Evolutionary conservation across 2,329 filamentous ascomycete species (phyloP).

Genomic region (Colletotrichum acutatum): DNA sequence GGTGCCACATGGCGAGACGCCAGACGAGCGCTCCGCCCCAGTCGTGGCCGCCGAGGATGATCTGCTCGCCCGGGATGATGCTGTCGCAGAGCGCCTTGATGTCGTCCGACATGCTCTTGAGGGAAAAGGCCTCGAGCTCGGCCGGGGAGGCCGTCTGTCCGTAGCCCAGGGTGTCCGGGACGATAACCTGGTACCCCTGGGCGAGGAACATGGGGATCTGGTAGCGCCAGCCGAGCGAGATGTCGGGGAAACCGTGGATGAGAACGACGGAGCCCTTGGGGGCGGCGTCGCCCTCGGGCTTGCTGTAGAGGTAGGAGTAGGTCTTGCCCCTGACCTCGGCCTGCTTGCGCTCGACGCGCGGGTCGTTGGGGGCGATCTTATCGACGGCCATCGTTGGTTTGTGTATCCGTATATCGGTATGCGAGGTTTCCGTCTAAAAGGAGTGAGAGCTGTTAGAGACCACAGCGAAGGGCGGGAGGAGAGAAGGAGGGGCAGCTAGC

Average conservation of each 20-base stretch:
- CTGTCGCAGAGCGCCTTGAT: conserved; percentile 77
- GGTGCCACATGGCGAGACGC: conserved; percentile 79
- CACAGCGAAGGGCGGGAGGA: background rate
- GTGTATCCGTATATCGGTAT: background rate
- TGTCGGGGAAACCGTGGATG: conserved; percentile 84
- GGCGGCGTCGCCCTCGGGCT: conserved; percentile 52
- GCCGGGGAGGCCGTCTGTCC: conserved; percentile 78
- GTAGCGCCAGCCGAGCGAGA: conserved; percentile 87
- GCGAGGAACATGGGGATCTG: conserved; percentile 83
- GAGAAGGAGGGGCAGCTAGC: background rate
- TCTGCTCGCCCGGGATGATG: conserved; percentile 56
- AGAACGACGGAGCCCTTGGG: conserved; percentile 60
- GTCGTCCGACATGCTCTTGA: conserved; percentile 79
- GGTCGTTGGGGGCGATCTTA: conserved; percentile 74
- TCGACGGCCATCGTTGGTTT: conserved; percentile 60
- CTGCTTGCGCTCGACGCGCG: conserved; percentile 72
- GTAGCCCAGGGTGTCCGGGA: conserved; percentile 89
- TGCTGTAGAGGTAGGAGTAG: conserved; percentile 73
- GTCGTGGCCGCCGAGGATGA: conserved; percentile 92
- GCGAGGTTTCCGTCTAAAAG: conserved; percentile 20
- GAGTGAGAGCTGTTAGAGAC: background rate
- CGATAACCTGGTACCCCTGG: conserved; percentile 81
- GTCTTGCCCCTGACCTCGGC: conserved; percentile 74
- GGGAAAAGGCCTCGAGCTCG: conserved; percentile 61
- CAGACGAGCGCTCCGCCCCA: conserved; percentile 88